A percentile compares a stretch with the other conserved stretches of the same genome.
These are phyloP conservation scores for Phaseolus lunatus DNA, from an alignment of 306 rosid genomes.

Conservation along the genomic window DNA sequence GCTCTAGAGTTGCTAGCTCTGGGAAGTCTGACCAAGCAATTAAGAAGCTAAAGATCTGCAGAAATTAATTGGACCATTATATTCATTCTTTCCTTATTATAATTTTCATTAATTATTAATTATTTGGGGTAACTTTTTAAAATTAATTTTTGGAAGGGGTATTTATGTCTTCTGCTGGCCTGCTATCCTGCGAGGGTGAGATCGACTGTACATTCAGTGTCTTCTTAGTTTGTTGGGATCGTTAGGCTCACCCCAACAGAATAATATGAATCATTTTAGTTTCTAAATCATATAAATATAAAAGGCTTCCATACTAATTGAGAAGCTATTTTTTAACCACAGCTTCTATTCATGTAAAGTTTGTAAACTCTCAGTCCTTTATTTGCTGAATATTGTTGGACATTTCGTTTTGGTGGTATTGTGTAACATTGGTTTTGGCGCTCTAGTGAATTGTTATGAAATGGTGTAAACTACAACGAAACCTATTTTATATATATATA, in stretches of 20 bases:
- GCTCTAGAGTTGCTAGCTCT: slow-evolving; percentile 54
- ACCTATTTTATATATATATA: too few species aligned
- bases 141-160: slow-evolving; percentile 54
- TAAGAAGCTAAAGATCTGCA: slow-evolving; percentile 75
- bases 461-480: background rate
- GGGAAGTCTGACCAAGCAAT: slow-evolving; percentile 68
- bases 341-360: slow-evolving; percentile 64
- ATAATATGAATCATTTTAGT: slow-evolving; percentile 52
- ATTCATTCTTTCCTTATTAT: slow-evolving; percentile 52
- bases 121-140: slow-evolving; percentile 55
- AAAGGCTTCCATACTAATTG: slow-evolving; percentile 73
- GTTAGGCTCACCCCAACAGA: slow-evolving; percentile 57
- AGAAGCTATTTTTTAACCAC: slow-evolving; percentile 67
- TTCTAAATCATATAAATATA: slow-evolving; percentile 46
- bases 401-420: slow-evolving; percentile 32
- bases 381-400: slow-evolving; percentile 38
- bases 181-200: slow-evolving; percentile 52
- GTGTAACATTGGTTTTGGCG: slow-evolving; percentile 18
- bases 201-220: slow-evolving; percentile 75
- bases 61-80: slow-evolving; percentile 60
- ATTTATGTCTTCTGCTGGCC: slow-evolving; percentile 56
- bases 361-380: slow-evolving; percentile 47
- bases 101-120: slow-evolving; percentile 71
- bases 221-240: slow-evolving; percentile 60
- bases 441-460: slow-evolving; percentile 31